These are phyloP conservation scores for Sedum album DNA, from an alignment of 164 flowering plant species.

Conservation along the genomic window DNA sequence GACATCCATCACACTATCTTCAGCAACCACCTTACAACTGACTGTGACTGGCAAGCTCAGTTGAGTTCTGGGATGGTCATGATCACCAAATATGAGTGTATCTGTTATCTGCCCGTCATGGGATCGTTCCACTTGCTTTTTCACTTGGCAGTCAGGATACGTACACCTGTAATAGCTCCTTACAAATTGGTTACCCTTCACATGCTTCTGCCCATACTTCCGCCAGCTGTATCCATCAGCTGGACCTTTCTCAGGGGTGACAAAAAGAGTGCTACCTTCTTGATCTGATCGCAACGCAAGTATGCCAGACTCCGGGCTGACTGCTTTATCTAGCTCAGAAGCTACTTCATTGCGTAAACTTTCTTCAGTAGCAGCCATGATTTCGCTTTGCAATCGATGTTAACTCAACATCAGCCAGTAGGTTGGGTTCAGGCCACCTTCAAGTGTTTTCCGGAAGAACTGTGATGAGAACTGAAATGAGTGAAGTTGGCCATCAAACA, in stretches of 20 bases:
- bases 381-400: not conserved
- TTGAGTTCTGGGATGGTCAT: slow-evolving; percentile 60
- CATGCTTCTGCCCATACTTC: slow-evolving; percentile 14
- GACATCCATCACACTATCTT: slow-evolving; percentile 20
- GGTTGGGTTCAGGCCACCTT: not conserved
- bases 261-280: not conserved
- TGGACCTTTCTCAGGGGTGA: slow-evolving; percentile 6
- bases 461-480: not conserved
- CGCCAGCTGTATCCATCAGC: slow-evolving; percentile 15
- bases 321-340: not conserved
- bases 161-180: slow-evolving; percentile 14
- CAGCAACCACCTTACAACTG: slow-evolving; percentile 23
- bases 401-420: not conserved
- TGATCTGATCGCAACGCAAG: not conserved
- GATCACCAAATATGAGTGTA: slow-evolving; percentile 51
- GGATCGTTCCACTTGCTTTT: slow-evolving; percentile 36
- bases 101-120: slow-evolving; percentile 51
- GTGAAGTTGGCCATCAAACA: too few relatives aligned
- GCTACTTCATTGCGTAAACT: not conserved
- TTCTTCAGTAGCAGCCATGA: slow-evolving; percentile 7
- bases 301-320: slow-evolving; percentile 6
- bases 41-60: slow-evolving; percentile 19
- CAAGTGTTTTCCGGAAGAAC: not conserved
- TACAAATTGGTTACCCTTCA: slow-evolving; percentile 10
- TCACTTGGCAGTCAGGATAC: slow-evolving; percentile 9